A percentile compares a stretch with the other conserved stretches of the same genome.
These are phyloP conservation scores for Yamadazyma takamatsuzukensis DNA, from an alignment of 805 yeast species.

Conservation along the genomic window DNA sequence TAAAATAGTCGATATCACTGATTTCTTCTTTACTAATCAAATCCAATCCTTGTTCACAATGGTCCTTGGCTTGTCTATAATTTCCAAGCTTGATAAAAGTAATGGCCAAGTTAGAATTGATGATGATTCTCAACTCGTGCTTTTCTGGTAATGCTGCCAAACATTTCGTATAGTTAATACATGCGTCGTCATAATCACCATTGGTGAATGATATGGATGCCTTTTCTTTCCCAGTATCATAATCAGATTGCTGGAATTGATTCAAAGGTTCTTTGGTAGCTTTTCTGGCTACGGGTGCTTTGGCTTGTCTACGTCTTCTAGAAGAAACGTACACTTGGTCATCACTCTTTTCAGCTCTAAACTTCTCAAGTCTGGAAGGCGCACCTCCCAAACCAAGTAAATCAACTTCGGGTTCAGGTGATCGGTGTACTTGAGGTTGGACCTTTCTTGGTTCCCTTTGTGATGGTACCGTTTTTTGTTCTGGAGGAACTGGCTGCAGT, in stretches of 20 bases:
- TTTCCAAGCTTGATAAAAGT: conserved; percentile 69
- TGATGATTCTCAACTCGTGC: conserved; percentile 65
- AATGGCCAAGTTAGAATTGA: conserved; percentile 68
- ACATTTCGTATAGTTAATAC: conserved; percentile 53
- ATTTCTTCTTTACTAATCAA: conserved; percentile 26
- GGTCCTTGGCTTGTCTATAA: conserved; percentile 47
- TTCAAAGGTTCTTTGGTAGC: conserved; percentile 23
- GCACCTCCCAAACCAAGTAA: conserved; percentile 22
- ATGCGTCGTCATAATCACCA: conserved; percentile 80
- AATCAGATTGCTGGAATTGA: conserved; percentile 37
- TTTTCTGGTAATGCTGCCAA: conserved; percentile 50
- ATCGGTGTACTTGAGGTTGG: conserved; percentile 1
- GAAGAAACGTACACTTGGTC: conserved; percentile 20
- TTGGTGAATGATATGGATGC: conserved; percentile 65
- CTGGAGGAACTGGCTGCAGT: conserved; percentile 4
- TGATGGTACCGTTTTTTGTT: conserved; percentile 1
- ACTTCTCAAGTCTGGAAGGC: conserved; percentile 19
- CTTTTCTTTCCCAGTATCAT: conserved; percentile 46
- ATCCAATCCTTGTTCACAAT: conserved; percentile 46
- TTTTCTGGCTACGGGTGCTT: conserved; percentile 3
- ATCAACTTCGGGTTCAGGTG: conserved; percentile 18
- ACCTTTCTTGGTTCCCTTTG: conserved; percentile 4
- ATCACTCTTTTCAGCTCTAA: conserved; percentile 16
- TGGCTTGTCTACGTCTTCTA: conserved; percentile 17
- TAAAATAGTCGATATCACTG: conserved; percentile 23